Conservation (phyloP, 352 stramenopile species). For the Phytophthora kernoviae region DNA sequence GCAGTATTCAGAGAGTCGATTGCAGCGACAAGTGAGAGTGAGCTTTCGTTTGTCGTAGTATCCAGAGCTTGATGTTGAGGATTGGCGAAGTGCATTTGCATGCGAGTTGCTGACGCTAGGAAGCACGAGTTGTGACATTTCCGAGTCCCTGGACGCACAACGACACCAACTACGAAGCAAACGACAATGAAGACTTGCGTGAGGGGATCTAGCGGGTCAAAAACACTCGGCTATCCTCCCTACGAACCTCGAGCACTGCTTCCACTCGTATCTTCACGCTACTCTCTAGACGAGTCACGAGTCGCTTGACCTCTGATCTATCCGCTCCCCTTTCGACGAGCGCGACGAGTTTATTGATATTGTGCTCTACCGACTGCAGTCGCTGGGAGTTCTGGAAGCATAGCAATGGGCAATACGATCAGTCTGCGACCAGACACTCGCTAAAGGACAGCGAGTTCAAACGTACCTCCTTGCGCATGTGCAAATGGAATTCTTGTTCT, state of each 20-base stretch:
- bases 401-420: constrained; percentile 5
- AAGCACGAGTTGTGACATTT: neutral
- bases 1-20: neutral
- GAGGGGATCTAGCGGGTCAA: neutral
- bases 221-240: neutral
- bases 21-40: neutral
- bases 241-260: constrained; percentile 55
- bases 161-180: constrained; percentile 37
- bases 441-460: neutral
- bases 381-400: constrained; percentile 28
- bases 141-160: constrained; percentile 39
- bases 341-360: constrained; percentile 41
- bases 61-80: neutral
- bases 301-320: constrained; percentile 39
- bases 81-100: neutral
- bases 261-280: constrained; percentile 58
- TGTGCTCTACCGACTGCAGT: constrained; percentile 41
- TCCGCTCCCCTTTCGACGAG: constrained; percentile 42
- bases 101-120: neutral
- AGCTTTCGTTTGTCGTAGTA: neutral
- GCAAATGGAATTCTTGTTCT: constrained; percentile 37
- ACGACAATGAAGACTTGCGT: neutral
- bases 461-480: constrained; percentile 36
- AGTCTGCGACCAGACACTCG: neutral
- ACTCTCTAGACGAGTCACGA: constrained; percentile 45